Percentiles rank a stretch among this genome's conserved stretches.
These are phyloP conservation scores for Fistulina hepatica DNA, from an alignment of 1,284 basidiomycete species.

Conservation along the genomic window DNA sequence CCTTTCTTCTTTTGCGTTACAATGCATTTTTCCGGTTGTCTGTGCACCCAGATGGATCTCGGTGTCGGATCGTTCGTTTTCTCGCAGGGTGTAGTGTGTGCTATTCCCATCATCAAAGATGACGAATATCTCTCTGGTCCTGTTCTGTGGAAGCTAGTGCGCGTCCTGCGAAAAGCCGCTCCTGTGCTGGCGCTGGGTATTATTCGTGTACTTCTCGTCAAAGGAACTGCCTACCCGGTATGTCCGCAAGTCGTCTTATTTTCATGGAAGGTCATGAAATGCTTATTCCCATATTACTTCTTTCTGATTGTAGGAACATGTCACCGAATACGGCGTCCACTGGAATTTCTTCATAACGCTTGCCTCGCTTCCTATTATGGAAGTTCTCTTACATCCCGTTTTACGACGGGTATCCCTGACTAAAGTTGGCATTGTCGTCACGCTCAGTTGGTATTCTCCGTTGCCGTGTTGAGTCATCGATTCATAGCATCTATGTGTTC, in stretches of 20 bases:
- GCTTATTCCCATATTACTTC: slow-evolving; percentile 6
- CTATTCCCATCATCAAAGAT: slow-evolving; percentile 62
- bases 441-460: slow-evolving; percentile 50
- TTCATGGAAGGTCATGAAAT: background rate
- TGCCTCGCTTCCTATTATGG: slow-evolving; percentile 68
- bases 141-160: slow-evolving; percentile 38
- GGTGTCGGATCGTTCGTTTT: slow-evolving; percentile 97
- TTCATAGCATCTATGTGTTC: background rate
- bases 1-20: background rate
- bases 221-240: slow-evolving; percentile 90
- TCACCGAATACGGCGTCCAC: slow-evolving; percentile 91
- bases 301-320: slow-evolving; percentile 69
- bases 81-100: slow-evolving; percentile 84
- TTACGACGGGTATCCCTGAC: slow-evolving; percentile 49
- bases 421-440: slow-evolving; percentile 53
- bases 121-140: slow-evolving; percentile 40
- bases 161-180: slow-evolving; percentile 43
- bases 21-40: background rate
- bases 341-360: slow-evolving; percentile 99
- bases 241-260: slow-evolving; percentile 17
- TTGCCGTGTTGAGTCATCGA: background rate
- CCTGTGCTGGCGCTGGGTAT: slow-evolving; percentile 72
- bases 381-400: slow-evolving; percentile 60
- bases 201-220: slow-evolving; percentile 77
- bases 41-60: slow-evolving; percentile 75